Conservation (phyloP, 208 protist genomes). For the Willaertia magna region DNA sequence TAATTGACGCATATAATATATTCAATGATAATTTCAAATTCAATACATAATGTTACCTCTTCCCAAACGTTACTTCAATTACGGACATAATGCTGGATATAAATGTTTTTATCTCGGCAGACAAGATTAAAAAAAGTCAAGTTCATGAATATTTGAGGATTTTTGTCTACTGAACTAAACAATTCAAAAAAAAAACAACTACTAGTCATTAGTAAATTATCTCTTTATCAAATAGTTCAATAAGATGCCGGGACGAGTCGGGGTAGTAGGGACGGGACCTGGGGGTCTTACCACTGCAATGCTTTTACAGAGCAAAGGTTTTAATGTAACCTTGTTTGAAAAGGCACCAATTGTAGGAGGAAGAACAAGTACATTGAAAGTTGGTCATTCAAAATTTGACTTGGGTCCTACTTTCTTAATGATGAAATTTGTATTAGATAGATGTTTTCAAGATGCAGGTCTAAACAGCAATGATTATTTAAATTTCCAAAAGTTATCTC, state of each 20-base stretch:
- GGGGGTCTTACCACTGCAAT: neutral
- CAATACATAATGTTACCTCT: too few relatives aligned
- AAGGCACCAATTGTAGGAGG: neutral
- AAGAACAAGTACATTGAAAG: neutral
- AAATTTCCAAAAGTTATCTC: neutral
- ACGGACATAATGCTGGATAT: too few relatives aligned
- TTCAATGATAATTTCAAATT: too few relatives aligned
- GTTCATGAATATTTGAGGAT: too few relatives aligned
- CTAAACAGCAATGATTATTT: neutral
- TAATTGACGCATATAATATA: too few relatives aligned
- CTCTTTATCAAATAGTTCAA: too few relatives aligned
- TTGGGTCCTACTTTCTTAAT: neutral
- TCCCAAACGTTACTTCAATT: too few relatives aligned
- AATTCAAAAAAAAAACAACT: too few relatives aligned
- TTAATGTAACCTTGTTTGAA: neutral
- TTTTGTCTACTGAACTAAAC: too few relatives aligned
- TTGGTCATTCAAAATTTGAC: neutral
- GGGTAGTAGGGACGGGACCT: neutral
- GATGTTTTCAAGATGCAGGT: neutral
- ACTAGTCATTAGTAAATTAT: too few relatives aligned
- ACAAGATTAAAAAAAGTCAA: too few relatives aligned
- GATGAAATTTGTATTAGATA: constrained; percentile 7
- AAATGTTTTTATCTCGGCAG: too few relatives aligned
- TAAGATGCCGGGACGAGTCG: neutral
- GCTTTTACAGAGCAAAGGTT: neutral